phyloP scores from a whole-genome alignment of 371 early-diverging fungal genomes.

The Mortierella sp. region DNA sequence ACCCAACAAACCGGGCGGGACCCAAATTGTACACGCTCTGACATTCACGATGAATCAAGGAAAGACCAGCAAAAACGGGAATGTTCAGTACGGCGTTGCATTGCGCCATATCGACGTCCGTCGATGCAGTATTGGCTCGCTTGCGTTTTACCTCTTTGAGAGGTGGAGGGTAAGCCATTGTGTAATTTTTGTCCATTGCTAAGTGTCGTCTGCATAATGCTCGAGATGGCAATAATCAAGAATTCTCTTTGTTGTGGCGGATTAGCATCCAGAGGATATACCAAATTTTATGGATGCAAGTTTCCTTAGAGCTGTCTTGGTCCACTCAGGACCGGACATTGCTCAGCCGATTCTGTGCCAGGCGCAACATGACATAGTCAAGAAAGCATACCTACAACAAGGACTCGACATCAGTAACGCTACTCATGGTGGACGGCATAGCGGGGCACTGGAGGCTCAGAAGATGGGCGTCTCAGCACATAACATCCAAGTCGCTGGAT shows the following conservation, averaged over 20 bases:
- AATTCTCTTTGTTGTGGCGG: neutral
- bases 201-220: neutral
- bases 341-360: too few species aligned
- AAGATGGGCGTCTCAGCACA: slow-evolving; percentile 1
- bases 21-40: neutral
- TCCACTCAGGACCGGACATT: slow-evolving; percentile 1
- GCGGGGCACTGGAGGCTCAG: slow-evolving; percentile 15
- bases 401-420: neutral
- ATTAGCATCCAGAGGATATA: neutral
- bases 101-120: slow-evolving; percentile 21
- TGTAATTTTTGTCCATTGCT: neutral
- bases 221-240: neutral
- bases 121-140: slow-evolving; percentile 18
- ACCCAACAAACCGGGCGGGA: slow-evolving; percentile 2
- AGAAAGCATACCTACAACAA: neutral
- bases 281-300: slow-evolving; percentile 1
- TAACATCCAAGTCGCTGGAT: slow-evolving; percentile 16
- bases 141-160: slow-evolving; percentile 25
- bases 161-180: slow-evolving; percentile 23
- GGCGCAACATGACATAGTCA: neutral
- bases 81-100: slow-evolving; percentile 13
- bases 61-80: slow-evolving; percentile 5
- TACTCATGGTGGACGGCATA: slow-evolving; percentile 18
- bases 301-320: slow-evolving; percentile 5
- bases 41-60: slow-evolving; percentile 3